Evolutionary conservation across 148 eudicot species (phyloP).

Genomic region (Nepenthes mirabilis): DNA sequence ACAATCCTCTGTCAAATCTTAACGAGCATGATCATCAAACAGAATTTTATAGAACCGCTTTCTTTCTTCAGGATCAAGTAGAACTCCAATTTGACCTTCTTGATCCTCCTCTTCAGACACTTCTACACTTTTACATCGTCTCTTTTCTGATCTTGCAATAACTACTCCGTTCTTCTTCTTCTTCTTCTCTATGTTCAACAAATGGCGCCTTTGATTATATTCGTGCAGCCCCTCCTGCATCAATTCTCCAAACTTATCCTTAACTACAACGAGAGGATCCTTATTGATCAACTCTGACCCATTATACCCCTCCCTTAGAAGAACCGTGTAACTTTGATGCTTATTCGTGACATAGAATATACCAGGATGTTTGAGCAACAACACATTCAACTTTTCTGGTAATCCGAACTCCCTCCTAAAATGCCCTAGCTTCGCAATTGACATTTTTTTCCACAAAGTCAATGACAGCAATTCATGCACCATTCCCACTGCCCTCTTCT

Average conservation of each 20-base stretch:
- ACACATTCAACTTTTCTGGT: slow-evolving; percentile 63
- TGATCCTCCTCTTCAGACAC: slow-evolving; percentile 35
- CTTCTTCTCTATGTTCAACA: slow-evolving; percentile 55
- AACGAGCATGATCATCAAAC: slow-evolving; percentile 41
- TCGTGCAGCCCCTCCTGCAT: slow-evolving; percentile 93
- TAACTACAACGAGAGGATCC: slow-evolving; percentile 75
- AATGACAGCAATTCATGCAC: slow-evolving; percentile 79
- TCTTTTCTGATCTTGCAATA: slow-evolving; percentile 22
- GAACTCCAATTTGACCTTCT: slow-evolving; percentile 47
- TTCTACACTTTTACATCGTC: slow-evolving; percentile 16
- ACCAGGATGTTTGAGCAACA: slow-evolving; percentile 79
- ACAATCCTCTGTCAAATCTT: not conserved
- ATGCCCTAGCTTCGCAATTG: slow-evolving; percentile 64
- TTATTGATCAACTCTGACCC: slow-evolving; percentile 63
- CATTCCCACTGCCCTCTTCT: slow-evolving; percentile 63
- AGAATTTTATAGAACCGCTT: slow-evolving; percentile 77
- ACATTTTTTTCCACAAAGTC: slow-evolving; percentile 78
- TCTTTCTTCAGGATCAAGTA: slow-evolving; percentile 89
- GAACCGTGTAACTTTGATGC: slow-evolving; percentile 66
- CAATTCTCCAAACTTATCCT: slow-evolving; percentile 82
- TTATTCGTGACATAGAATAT: slow-evolving; percentile 83
- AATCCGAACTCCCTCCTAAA: slow-evolving; percentile 61
- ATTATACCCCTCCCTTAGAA: slow-evolving; percentile 70
- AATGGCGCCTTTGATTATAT: slow-evolving; percentile 51
- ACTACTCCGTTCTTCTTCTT: slow-evolving; percentile 34